Evolutionary conservation across 2,329 filamentous ascomycete genomes (phyloP).

Genomic region (Botrytis cinerea): DNA sequence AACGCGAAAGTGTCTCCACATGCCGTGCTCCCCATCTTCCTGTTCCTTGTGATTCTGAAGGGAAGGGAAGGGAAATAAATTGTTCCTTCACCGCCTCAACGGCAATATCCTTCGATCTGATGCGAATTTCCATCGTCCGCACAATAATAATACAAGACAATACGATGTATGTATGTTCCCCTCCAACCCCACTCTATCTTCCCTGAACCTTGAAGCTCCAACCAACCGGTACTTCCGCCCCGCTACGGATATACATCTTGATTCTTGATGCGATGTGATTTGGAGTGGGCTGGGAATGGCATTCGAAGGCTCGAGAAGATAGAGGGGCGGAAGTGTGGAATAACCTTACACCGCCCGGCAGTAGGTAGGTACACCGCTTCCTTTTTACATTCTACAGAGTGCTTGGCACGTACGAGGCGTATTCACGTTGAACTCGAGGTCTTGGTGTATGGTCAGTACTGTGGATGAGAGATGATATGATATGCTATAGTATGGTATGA

Average conservation of each 20-base stretch:
- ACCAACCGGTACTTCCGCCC: neutral
- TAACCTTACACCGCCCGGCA: constrained; percentile 11
- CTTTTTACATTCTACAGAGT: neutral
- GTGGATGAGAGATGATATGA: neutral
- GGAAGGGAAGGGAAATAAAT: neutral
- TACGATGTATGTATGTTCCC: neutral
- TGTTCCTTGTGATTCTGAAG: neutral
- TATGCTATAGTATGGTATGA: neutral
- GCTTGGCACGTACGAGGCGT: neutral
- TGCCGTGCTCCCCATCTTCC: constrained; percentile 5
- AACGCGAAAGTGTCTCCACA: neutral
- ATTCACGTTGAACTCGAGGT: neutral
- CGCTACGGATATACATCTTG: neutral
- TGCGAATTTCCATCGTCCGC: neutral
- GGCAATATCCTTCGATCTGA: neutral
- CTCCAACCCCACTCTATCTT: neutral
- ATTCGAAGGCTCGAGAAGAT: neutral
- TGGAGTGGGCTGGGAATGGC: neutral
- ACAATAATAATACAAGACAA: neutral
- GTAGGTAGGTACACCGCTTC: constrained; percentile 3
- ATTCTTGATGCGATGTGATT: neutral
- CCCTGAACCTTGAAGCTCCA: neutral
- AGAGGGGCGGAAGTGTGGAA: neutral
- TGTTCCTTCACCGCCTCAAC: neutral
- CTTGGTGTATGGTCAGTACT: neutral